Base-by-base conservation (phyloP, 441 rosid genomes). In the Mallotus repandus region DNA sequence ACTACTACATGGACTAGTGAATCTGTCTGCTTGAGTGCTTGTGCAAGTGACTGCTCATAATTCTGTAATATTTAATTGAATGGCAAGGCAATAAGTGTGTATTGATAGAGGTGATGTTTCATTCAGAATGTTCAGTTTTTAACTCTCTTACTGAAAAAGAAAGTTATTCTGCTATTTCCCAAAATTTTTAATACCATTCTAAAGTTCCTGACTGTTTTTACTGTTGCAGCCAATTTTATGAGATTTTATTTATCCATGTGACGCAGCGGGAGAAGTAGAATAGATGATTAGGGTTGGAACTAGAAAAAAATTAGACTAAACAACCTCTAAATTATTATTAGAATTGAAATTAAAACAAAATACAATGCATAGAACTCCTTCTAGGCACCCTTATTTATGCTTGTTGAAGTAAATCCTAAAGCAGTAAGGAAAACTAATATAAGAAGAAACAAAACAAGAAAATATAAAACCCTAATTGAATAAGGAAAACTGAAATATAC, bases 41-140 rank as follows among this genome's bases (percentile, higher is more conserved):
- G 55, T 43, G n/a, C 14, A 7, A 21, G 63, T 7, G 64, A 54
- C 69, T 54, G 70, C 55, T 72, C 49, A 9, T 38, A 63, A 10
- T 18, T 38, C 38, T 35, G 38, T 16, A 14, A 43, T 69, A 19
- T 19, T 61, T 58, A 62, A 68, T 57, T 38, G 66, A 58, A 52
- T 18, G 62, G 29, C 45, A 45, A 38, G 25, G 25, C 12, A 15
- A 15, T 43, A 29, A 66, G 7, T 5, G 12, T 66, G 10, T 41
- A 53, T 45, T 46, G 5, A 62, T 29, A 48, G 9, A 22, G 25
- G 18, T 46, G 38, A 46, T 49, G 41, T 41, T 63, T 11, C 41
- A 3, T 38, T 38, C 7, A n/a, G 7, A 62, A 32, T 50, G 49
- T 29, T 11, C 63, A 35, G 15, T 41, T 68, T n/a, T 14, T 55